Evolutionary conservation across 345 rosid genomes (phyloP), one percentile per base, ranked within the genome.

Genomic region (Dipteronia sinensis): DNA sequence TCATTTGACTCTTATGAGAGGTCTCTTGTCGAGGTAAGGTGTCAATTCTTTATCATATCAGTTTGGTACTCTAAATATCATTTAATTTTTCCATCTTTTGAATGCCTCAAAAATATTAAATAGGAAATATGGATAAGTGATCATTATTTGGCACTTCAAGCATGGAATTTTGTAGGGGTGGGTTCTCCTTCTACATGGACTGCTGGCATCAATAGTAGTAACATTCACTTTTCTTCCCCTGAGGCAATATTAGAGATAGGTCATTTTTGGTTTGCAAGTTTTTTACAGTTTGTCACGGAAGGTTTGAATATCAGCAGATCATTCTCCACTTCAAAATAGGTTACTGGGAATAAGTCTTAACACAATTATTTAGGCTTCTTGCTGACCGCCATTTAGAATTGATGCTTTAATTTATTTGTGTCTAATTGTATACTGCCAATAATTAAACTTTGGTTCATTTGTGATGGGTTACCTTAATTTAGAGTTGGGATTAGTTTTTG

Each of bases 1-100:
- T 87, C 93, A 17, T 88, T 95, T 71, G 91, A 89, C 83, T 83
- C 90, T 66, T 87, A 89, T 75, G 99, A 92, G 80, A 89, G 91
- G 83, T 92, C 97, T 81, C 88, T 92, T 62, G 82, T 93, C 76
- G 97, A 92, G 94, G 98, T 90, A 80, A 80, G 82, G 16, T 47
- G 62, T 71, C 65, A 76, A 25, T 73, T 75, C 78, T 74, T 25
- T 66, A 69, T 78, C 22, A 47, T 81, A 61, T 80, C 65, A 74
- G 55, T 77, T 17, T 16, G 25, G 13, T 19, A 65, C 3, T 3
- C 56, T 46, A 10, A 7, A 42, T 42, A 8, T 42, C 46, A 42
- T 61, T 47, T 29, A 16, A 25, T 58, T 17, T 42, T 16, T 7
- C 47, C 20, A 23, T 17, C 44, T 71, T 71, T 51, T 7, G 22